A percentile compares a stretch with the other conserved stretches of the same genome.
phyloP scores from a whole-genome alignment of 1,284 basidiomycete species.

The Leccinum solheimii region DNA sequence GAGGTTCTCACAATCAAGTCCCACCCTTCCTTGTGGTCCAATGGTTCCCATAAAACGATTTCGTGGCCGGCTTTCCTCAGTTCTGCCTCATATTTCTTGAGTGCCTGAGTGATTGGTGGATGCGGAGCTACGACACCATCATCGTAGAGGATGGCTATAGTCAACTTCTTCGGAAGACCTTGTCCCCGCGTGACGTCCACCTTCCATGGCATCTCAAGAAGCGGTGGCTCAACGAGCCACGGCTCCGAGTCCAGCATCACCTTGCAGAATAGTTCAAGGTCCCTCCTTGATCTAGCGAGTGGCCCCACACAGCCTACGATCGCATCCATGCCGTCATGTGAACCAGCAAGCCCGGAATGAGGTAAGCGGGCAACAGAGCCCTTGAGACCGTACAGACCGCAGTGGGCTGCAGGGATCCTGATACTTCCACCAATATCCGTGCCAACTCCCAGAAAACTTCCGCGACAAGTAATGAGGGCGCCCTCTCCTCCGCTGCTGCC shows the following conservation, averaged over 20 bases:
- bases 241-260: slow-evolving; percentile 52
- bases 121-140: slow-evolving; percentile 57
- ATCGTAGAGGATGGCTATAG: slow-evolving; percentile 54
- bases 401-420: slow-evolving; percentile 38
- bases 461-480: slow-evolving; percentile 57
- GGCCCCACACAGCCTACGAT: slow-evolving; percentile 55
- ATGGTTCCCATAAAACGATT: slow-evolving; percentile 49
- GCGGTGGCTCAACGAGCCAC: slow-evolving; percentile 54
- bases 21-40: slow-evolving; percentile 49
- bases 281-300: slow-evolving; percentile 51
- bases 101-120: slow-evolving; percentile 51
- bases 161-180: slow-evolving; percentile 44
- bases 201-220: slow-evolving; percentile 56
- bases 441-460: slow-evolving; percentile 59
- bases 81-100: slow-evolving; percentile 44
- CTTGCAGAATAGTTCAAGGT: slow-evolving; percentile 53
- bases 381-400: slow-evolving; percentile 58
- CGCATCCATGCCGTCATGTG: slow-evolving; percentile 56
- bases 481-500: slow-evolving; percentile 65
- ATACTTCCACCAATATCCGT: slow-evolving; percentile 58
- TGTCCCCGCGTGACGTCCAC: slow-evolving; percentile 37
- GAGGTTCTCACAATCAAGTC: slow-evolving; percentile 45
- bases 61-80: slow-evolving; percentile 55
- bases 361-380: slow-evolving; percentile 52
- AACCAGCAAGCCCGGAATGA: slow-evolving; percentile 50